Evolutionary conservation across 495 filamentous ascomycete species (phyloP), one percentile per base, ranked within the genome.

Genomic region (Cairneyella variabilis): DNA sequence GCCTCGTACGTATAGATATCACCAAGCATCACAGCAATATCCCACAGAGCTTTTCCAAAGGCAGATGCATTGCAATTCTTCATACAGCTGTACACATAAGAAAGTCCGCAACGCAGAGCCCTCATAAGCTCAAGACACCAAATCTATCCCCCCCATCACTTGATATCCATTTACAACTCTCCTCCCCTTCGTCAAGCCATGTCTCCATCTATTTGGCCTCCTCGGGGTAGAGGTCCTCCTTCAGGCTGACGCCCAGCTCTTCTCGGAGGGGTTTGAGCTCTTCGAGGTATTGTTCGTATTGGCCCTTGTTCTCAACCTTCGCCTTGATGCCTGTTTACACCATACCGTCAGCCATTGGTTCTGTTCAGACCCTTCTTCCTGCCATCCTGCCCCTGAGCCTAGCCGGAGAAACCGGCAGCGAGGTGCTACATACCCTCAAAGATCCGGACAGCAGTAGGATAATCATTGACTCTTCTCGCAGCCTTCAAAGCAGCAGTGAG

Each of bases 231-330:
- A 99, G 80, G 68, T 91, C 86, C 78, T 99, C 93, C 71, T 92
- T 92, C 59, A 97, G 80, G 56, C 78, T 74, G 61, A 99, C 83
- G 61, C 95, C 92, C 43, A 99, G 77, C 74, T 99, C 93, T 74
- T 93, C 89, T 57, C 92, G 88, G 58, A 97, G 78, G 59, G 83
- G 77, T 77, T 95, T 89, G 49, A 99, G 91, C 73, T 95, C 85
- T 61, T 86, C 78, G 48, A 99, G 85, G 75, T 99, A 99, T 76
- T 97, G 89, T 69, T 97, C 79, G 77, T 99, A 99, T 77, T 99
- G 93, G 60, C 83, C 81, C 71, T 87, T 84, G 83, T 93, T 97
- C 78, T 99, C 95, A 61, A 97, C 95, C 82, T 99, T 99, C 74
- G 90, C 90, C 76, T 96, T 96, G 83, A 99, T 87, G 66, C 92